Evolutionary conservation across 2,329 filamentous ascomycete species (phyloP).

Genomic region (Bertia moriformis): DNA sequence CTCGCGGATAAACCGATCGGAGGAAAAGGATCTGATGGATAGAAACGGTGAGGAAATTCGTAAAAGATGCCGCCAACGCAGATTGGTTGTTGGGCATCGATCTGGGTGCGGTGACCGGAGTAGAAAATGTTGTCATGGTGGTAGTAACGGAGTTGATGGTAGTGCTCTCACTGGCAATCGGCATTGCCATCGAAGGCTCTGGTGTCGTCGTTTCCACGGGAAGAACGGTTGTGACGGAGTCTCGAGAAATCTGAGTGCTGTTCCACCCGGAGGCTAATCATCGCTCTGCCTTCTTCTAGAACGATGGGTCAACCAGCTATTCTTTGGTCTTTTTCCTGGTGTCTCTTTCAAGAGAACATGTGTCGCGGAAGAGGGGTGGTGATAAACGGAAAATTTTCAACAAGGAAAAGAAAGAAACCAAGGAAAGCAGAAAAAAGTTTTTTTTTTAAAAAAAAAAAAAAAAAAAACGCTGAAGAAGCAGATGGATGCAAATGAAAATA

Average conservation of each 20-base stretch:
- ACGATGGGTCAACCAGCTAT: slow-evolving; percentile 11
- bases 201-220: slow-evolving; percentile 15
- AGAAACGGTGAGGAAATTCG: slow-evolving; percentile 52
- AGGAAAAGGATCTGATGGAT: slow-evolving; percentile 60
- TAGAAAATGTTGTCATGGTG: slow-evolving; percentile 22
- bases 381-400: no score
- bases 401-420: no score
- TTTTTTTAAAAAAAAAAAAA: no score
- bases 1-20: slow-evolving; percentile 48
- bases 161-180: slow-evolving; percentile 22
- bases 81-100: slow-evolving; percentile 21
- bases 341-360: no score
- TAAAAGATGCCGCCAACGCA: slow-evolving; percentile 37
- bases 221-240: slow-evolving; percentile 17
- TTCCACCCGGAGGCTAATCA: slow-evolving; percentile 25
- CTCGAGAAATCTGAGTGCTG: slow-evolving; percentile 21
- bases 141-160: no score
- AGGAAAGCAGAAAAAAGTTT: no score
- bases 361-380: no score
- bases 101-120: neutral
- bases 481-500: no score
- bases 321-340: no score
- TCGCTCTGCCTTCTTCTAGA: slow-evolving; percentile 19
- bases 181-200: slow-evolving; percentile 18
- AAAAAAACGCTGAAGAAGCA: no score